These are phyloP conservation scores for Vaccinium macrocarpon DNA, from an alignment of 148 eudicot genomes.

Conservation along the genomic window DNA sequence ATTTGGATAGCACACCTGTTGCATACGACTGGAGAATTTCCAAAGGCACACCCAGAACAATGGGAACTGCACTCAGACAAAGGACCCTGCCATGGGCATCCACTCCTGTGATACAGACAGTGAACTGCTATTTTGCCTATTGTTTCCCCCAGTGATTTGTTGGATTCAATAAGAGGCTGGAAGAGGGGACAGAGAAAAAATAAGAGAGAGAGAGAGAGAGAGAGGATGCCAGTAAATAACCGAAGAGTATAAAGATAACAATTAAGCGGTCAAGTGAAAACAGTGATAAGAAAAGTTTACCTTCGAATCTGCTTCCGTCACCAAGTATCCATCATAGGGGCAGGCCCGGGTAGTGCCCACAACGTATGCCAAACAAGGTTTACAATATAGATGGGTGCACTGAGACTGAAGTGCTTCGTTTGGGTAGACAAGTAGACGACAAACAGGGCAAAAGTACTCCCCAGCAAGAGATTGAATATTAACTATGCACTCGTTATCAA, in stretches of 20 bases:
- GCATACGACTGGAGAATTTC: conserved; percentile 89
- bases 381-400: conserved; percentile 92
- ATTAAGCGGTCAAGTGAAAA: not conserved
- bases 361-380: conserved; percentile 77
- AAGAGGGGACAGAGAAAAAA: not conserved
- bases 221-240: conserved; percentile 9
- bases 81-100: conserved; percentile 93
- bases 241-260: conserved; percentile 17
- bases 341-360: conserved; percentile 76
- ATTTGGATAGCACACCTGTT: conserved; percentile 82
- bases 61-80: conserved; percentile 70
- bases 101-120: conserved; percentile 88
- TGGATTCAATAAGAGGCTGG: conserved; percentile 83
- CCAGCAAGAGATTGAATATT: conserved; percentile 78
- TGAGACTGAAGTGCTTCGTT: conserved; percentile 84
- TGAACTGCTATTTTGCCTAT: conserved; percentile 76
- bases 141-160: conserved; percentile 67
- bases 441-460: conserved; percentile 93
- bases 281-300: conserved; percentile 24
- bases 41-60: conserved; percentile 74
- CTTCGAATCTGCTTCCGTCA: conserved; percentile 87
- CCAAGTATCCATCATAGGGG: conserved; percentile 92
- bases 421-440: conserved; percentile 89
- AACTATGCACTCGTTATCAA: conserved; percentile 87
- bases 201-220: not conserved